phyloP scores from a whole-genome alignment of 805 yeast genomes.

The Starmerella bombicola region DNA sequence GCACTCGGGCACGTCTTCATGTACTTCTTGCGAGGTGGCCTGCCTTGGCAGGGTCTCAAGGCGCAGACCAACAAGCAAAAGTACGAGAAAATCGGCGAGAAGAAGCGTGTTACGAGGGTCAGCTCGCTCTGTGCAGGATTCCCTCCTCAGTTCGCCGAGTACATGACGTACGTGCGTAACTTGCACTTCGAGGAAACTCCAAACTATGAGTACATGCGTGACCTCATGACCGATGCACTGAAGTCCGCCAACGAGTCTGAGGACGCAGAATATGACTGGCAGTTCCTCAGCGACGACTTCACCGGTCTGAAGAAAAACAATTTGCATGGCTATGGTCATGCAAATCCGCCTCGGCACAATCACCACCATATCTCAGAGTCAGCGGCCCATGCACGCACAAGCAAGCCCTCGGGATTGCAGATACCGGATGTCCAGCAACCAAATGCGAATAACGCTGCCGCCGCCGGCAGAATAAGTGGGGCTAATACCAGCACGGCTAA shows the following conservation, averaged over 20 bases:
- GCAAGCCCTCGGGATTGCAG: slow-evolving; percentile 8
- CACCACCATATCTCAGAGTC: slow-evolving; percentile 15
- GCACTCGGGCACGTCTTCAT: slow-evolving; percentile 87
- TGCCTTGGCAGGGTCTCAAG: slow-evolving; percentile 98
- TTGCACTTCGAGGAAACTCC: slow-evolving; percentile 89
- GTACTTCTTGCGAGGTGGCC: slow-evolving; percentile 86
- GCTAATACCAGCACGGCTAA: not conserved
- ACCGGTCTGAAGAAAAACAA: slow-evolving; percentile 83
- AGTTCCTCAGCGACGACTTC: slow-evolving; percentile 85
- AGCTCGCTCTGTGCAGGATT: slow-evolving; percentile 75
- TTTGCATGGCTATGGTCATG: slow-evolving; percentile 91
- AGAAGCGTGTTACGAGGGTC: slow-evolving; percentile 80
- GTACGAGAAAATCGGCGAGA: slow-evolving; percentile 94
- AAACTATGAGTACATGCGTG: slow-evolving; percentile 76
- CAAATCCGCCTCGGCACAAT: slow-evolving; percentile 35
- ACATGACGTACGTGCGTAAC: slow-evolving; percentile 76
- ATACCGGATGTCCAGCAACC: slow-evolving; percentile 7
- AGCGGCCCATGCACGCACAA: slow-evolving; percentile 12
- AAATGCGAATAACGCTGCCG: slow-evolving; percentile 1
- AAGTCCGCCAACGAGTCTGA: slow-evolving; percentile 55
- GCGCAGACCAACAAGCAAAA: slow-evolving; percentile 97
- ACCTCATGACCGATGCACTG: slow-evolving; percentile 57
- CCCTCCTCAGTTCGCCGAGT: slow-evolving; percentile 88
- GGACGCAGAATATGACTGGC: slow-evolving; percentile 96
- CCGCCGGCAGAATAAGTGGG: not conserved